These are phyloP conservation scores for Gossypium rotundifolium DNA, from an alignment of 345 rosid species.

Conservation along the genomic window DNA sequence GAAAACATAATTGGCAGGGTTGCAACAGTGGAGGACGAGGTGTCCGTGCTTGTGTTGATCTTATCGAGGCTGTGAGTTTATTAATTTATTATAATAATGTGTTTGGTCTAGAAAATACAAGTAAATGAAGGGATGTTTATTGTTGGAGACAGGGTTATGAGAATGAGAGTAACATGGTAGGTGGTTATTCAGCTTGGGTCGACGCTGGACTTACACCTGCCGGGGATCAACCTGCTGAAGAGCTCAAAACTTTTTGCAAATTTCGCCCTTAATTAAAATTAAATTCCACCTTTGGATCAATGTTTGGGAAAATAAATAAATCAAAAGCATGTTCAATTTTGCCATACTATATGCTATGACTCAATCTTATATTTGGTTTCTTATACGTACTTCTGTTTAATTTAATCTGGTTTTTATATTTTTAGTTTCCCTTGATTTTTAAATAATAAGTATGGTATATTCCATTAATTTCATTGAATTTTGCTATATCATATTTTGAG, in stretches of 20 bases:
- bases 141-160: constrained; percentile 29
- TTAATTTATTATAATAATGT: not conserved
- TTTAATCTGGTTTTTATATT: too few relatives aligned
- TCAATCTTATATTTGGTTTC: too few relatives aligned
- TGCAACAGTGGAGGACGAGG: constrained; percentile 37
- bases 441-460: too few relatives aligned
- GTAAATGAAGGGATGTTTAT: not conserved
- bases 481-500: too few relatives aligned
- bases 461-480: too few relatives aligned
- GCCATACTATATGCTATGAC: too few relatives aligned
- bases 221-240: constrained; percentile 31
- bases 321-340: too few relatives aligned
- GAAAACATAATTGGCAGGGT: constrained; percentile 7
- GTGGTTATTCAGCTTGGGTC: constrained; percentile 51
- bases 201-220: constrained; percentile 36
- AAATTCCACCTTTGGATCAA: too few relatives aligned
- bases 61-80: constrained; percentile 34
- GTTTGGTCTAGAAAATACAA: not conserved
- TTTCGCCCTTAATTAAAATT: constrained; percentile 23
- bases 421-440: too few relatives aligned
- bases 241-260: constrained; percentile 44
- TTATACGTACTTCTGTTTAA: too few relatives aligned
- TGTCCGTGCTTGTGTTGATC: constrained; percentile 32
- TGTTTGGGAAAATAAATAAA: too few relatives aligned
- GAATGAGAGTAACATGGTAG: constrained; percentile 40